Base-by-base conservation (phyloP, 768 basidiomycete species). In the Tulasnella sp. region DNA sequence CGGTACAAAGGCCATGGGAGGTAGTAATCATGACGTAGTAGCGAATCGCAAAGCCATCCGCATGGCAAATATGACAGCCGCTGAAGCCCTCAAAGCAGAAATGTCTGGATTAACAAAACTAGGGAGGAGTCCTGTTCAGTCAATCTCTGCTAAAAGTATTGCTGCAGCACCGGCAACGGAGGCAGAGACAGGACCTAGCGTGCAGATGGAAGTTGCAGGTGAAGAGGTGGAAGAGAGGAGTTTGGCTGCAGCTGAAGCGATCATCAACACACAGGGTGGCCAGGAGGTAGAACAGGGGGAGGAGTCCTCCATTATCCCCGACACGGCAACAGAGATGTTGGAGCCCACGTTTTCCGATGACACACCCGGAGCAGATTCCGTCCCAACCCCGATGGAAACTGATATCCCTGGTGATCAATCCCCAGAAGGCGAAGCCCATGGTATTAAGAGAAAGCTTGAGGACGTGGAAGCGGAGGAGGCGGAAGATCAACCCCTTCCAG, bases 31-130 rank as follows among this genome's bases (percentile, higher is more conserved):
- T 49, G 87, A 91, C 64, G 78, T 93, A 53, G 89, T 92, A 25
- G 81, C 82, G 43, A 93, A 93, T 65, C 78, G 89, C 35, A 77
- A 78, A 56, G 87, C 85, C 22, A 88, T 95, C 57, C 79, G 92
- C 54, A 81, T 93, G 77, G 93, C 93, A 25, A 98, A 98, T 63
- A 78, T 98, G 79, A 88, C 79, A 69, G 93, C 93, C 39, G 92
- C 92, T 49, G 88, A 98, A 64, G 76, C 82, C 64, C 72, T 98
- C 60, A 92, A 88, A 67, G 90, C 88, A 45, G 88, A 96, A 66
- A 66, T 96, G 57, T 75, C 80, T 5, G 64, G 57, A n/a, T 28
- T 53, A 27, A 44, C 22, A 39, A 42, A 41, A 4, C 46, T 57
- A 76, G 78, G 54, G 5, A 32, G 49, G 27, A 53, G 42, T 27